Base-by-base conservation (phyloP, 805 yeast species). In the Candida schatavii region DNA sequence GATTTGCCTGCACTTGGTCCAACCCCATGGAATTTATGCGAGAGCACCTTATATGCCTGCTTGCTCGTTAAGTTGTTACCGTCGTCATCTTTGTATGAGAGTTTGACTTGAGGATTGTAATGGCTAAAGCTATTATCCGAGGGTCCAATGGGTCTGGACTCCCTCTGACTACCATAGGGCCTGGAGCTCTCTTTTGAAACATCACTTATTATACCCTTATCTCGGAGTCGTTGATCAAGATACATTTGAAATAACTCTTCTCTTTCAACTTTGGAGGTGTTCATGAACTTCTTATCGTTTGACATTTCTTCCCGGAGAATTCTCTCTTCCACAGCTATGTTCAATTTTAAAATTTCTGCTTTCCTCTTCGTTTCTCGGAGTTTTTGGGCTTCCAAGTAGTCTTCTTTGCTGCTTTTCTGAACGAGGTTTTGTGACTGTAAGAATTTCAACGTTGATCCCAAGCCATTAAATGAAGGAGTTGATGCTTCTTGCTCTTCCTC, bases 11-110 rank as follows among this genome's bases (percentile, higher is more conserved):
- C 55, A 7, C 52, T 50, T 5, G 64, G 60, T 3, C 56, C 62
- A 41, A 56, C 66, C 3, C 93, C 95, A 57, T 88, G 96, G 59
- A 86, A 88, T 48, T 80, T 78, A 47, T 84, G 90, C 2, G 93
- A 83, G 36, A 87, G 62, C 46, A 77, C 77, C 62, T 85, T 87
- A 67, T 77, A 88, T 1, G 96, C 96, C 45, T 82, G 82, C 53
- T 83, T 85, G 3, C 81, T 70, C 23, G 72, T 64, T 21, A 88
- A 60, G 17, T 68, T 66, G 25, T 75, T 66, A 0, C 96, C 96
- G 2, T 61, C 51, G 20, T 78, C 82, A 56, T 87, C 95, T 15
- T 68, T 72, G 58, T 87, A 85, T 20, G 69, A 72, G 3, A 88
- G 52, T 19, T 64, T 61, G n/a, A 81, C 73, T 17, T 66, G 52